phyloP scores from a whole-genome alignment of 1,139 yeast genomes.

The Candida albicans region DNA sequence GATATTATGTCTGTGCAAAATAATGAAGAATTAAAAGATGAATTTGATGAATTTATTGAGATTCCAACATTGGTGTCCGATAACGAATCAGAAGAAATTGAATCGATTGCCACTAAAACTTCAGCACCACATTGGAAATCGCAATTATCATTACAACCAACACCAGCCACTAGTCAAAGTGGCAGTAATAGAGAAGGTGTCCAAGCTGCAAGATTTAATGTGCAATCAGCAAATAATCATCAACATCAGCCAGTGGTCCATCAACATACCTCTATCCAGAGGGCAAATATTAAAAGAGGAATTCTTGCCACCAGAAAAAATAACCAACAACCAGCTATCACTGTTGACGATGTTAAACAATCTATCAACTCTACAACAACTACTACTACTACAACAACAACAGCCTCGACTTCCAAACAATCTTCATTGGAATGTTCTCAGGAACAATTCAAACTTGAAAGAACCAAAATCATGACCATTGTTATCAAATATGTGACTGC shows the following conservation, averaged over 20 bases:
- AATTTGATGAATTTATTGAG: slow-evolving; percentile 13
- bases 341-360: slow-evolving; percentile 8
- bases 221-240: background rate
- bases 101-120: slow-evolving; percentile 12
- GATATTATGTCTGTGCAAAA: slow-evolving; percentile 17
- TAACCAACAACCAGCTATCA: slow-evolving; percentile 5
- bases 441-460: slow-evolving; percentile 20
- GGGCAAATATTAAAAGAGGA: background rate
- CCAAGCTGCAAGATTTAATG: slow-evolving; percentile 1
- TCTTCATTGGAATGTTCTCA: slow-evolving; percentile 2
- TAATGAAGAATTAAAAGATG: slow-evolving; percentile 13
- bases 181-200: background rate
- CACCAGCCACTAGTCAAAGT: slow-evolving; percentile 14
- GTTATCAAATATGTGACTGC: slow-evolving; percentile 47
- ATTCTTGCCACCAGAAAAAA: background rate
- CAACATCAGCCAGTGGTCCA: slow-evolving; percentile 3
- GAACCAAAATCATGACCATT: slow-evolving; percentile 42
- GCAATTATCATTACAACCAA: slow-evolving; percentile 12
- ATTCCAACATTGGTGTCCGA: slow-evolving; percentile 14
- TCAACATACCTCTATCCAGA: slow-evolving; percentile 3
- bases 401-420: background rate
- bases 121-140: slow-evolving; percentile 10
- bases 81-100: slow-evolving; percentile 13
- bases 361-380: slow-evolving; percentile 5
- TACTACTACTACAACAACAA: slow-evolving; percentile 1